Base-by-base conservation (phyloP, 1,284 basidiomycete species). In the Ganoderma sinense region DNA sequence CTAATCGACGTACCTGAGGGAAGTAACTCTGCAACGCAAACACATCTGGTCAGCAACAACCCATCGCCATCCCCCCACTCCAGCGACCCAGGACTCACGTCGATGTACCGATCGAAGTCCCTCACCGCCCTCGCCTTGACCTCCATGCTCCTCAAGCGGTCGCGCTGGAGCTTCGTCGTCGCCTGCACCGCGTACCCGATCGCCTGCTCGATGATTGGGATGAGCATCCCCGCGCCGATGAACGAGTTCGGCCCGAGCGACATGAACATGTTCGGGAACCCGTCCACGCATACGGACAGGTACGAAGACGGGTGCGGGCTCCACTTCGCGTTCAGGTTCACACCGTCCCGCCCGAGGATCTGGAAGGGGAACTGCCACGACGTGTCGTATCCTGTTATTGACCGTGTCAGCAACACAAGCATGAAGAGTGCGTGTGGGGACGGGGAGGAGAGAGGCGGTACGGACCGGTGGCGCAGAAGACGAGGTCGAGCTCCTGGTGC, bases 241-340 rank as follows among this genome's bases (percentile, higher is more conserved):
- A 76, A 80, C n/a, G 87, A 83, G 75, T 89, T 91, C 1, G 90
- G 89, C 0, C 90, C 89, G 13, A 88, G 78, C 31, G 82, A 76
- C 69, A 85, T 82, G 80, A 89, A 89, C 83, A 84, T 85, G 77
- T 90, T 91, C 33, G 90, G 90, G 76, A 91, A 90, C 5, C 86
- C 87, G 63, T 89, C 87, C 16, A 86, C 83, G 39, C 86, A 84
- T 40, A 90, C 75, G 2, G 84, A 82, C 11, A 91, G 81, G 76
- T 91, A 91, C 18, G 87, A 86, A 14, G 79, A 75, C 1, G 90
- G 88, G 73, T 89, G 82, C 4, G 88, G 88, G 7, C 78, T 80
- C 77, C 86, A 88, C 66, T 85, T 84, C 5, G 87, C 82, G 62
- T 84, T 82, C 5, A 91, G 79, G 40, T 84, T 80, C 8, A 84